Conservation (phyloP, 1,139 yeast genomes). For the Geotrichum australiense region DNA sequence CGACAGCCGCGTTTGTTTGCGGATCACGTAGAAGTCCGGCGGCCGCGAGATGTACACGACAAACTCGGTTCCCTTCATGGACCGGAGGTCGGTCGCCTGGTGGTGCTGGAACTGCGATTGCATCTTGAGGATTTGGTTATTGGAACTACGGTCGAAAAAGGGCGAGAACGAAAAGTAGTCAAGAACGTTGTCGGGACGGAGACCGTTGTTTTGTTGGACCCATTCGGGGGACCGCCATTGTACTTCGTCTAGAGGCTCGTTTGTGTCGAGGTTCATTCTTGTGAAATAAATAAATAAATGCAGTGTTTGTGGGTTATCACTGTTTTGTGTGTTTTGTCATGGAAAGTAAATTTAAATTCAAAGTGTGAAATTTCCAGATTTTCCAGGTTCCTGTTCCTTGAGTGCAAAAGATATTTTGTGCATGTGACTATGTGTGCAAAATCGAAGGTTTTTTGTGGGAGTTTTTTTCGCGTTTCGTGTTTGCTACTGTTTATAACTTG, state of each 20-base stretch:
- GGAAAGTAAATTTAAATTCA: not conserved
- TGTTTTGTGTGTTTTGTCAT: not conserved
- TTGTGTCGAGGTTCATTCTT: conserved; percentile 11
- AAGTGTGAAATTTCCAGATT: not conserved
- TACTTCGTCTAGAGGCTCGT: conserved; percentile 59
- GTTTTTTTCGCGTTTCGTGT: not conserved
- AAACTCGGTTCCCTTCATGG: conserved; percentile 83
- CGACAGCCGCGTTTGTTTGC: conserved; percentile 65
- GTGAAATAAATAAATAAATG: not conserved
- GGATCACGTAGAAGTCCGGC: conserved; percentile 87
- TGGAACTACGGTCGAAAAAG: conserved; percentile 87
- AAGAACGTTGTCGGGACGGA: conserved; percentile 79
- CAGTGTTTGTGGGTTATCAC: not conserved
- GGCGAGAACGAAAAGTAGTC: conserved; percentile 94
- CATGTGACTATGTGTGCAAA: too few species aligned
- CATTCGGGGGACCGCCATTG: conserved; percentile 98
- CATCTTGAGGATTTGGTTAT: conserved; percentile 92
- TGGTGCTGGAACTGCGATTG: conserved; percentile 77
- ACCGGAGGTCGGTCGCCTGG: conserved; percentile 44
- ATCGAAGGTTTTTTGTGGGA: too few species aligned
- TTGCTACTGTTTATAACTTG: not conserved
- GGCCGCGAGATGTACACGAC: conserved; percentile 67
- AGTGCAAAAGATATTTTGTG: too few species aligned
- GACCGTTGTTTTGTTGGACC: conserved; percentile 75
- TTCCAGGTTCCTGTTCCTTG: not conserved